Evolutionary conservation across 1,284 basidiomycete species (phyloP), one percentile per base, ranked within the genome.

Genomic region (Apiotrichum domesticum): DNA sequence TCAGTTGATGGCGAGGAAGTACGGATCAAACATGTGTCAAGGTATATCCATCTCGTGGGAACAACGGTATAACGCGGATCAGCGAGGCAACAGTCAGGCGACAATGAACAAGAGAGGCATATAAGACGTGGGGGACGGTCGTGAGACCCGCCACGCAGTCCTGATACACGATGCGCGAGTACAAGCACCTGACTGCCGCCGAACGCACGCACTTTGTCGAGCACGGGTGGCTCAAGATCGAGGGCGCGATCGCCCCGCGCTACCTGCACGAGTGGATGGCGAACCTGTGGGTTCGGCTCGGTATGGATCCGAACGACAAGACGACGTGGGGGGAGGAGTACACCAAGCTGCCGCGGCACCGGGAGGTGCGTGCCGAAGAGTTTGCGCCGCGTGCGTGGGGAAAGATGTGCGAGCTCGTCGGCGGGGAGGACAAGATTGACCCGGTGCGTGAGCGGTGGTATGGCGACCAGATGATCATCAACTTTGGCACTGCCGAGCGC

Each of bases 381-480:
- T 64, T 72, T 34, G 61, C 61, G 34, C 69, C 70, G 3, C 51
- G 56, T 4, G 68, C 66, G 7, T 68, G 68, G 69, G 54, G 46
- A 45, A 67, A 71, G 54, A 67, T 68, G 46, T 62, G 55, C 54
- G 67, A 70, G 57, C 58, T 69, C 35, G 67, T 69, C 21, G 66
- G 67, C 48, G 67, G 69, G 6, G 67, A 66, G 52, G 64, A 68
- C 41, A 62, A 59, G 52, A 56, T 70, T 35, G 63, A 69, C 41
- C 64, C 64, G 9, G 56, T 66, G 3, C 52, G 68, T 1, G 66
- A 70, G 56, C 52, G 66, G 8, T 63, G 63, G 49, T 66, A 63
- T 42, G 69, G 69, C 35, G 69, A 70, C 60, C 69, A 70, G 54
- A 61, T 68, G 44, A 70, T 70, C 46, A 54, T 61, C 63, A 70